Evolutionary conservation across 2,329 filamentous ascomycete genomes (phyloP).

Genomic region (Neonectria neomacrospora): DNA sequence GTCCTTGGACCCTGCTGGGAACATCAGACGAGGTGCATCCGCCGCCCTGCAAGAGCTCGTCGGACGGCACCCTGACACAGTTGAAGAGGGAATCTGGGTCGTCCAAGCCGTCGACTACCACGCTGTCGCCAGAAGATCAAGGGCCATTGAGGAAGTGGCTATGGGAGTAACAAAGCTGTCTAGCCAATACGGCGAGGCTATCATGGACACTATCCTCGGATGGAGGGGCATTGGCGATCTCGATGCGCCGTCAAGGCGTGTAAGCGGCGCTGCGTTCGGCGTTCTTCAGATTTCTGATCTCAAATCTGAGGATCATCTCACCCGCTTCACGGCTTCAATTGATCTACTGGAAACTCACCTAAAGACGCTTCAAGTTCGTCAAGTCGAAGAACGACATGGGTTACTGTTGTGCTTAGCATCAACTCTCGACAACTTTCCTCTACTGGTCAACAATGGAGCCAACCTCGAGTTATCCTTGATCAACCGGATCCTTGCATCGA

Average conservation of each 20-base stretch:
- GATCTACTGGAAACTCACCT: slow-evolving; percentile 58
- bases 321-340: slow-evolving; percentile 51
- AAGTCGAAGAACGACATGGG: slow-evolving; percentile 77
- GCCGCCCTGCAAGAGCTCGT: slow-evolving; percentile 95
- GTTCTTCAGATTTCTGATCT: slow-evolving; percentile 51
- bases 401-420: slow-evolving; percentile 71
- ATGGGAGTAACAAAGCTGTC: slow-evolving; percentile 74
- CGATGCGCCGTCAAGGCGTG: slow-evolving; percentile 78
- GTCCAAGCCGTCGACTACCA: slow-evolving; percentile 95
- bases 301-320: slow-evolving; percentile 30
- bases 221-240: slow-evolving; percentile 91
- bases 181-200: slow-evolving; percentile 73
- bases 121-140: slow-evolving; percentile 85
- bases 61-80: slow-evolving; percentile 88
- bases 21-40: slow-evolving; percentile 91
- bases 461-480: slow-evolving; percentile 41
- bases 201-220: slow-evolving; percentile 76
- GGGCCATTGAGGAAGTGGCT: slow-evolving; percentile 83
- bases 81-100: slow-evolving; percentile 82
- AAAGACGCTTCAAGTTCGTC: slow-evolving; percentile 58
- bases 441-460: slow-evolving; percentile 36
- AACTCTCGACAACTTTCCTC: slow-evolving; percentile 61
- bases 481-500: slow-evolving; percentile 44
- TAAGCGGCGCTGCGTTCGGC: slow-evolving; percentile 77
- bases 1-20: slow-evolving; percentile 89